Evolutionary conservation across 305 asterid genomes (phyloP).

Genomic region (Euphrasia arctica): DNA sequence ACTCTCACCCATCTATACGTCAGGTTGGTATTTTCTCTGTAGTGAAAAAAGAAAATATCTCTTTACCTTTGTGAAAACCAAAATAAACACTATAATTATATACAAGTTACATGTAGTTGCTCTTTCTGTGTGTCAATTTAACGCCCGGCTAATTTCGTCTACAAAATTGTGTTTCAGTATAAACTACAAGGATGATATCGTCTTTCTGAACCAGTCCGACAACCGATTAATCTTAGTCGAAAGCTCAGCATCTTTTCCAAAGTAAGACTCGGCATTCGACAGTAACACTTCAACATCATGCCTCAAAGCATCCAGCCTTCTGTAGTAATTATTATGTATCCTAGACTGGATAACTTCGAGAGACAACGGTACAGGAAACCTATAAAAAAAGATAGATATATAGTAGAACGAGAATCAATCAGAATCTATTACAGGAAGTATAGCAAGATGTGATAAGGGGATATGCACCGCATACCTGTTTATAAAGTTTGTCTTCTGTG

Average conservation of each 20-base stretch:
- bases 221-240: conserved; percentile 55
- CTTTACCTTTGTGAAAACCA: background rate
- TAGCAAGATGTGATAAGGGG: conserved; percentile 18
- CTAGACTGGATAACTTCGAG: conserved; percentile 68
- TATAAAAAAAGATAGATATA: conserved; percentile 32
- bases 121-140: conserved; percentile 10
- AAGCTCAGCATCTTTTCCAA: conserved; percentile 57
- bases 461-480: conserved; percentile 64
- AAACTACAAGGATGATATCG: conserved; percentile 49
- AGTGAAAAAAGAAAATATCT: conserved; percentile 7
- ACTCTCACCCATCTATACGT: no score
- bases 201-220: conserved; percentile 72
- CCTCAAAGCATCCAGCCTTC: conserved; percentile 78
- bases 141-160: conserved; percentile 40
- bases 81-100: conserved; percentile 12
- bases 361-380: conserved; percentile 92
- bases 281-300: conserved; percentile 80
- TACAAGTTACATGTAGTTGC: conserved; percentile 23
- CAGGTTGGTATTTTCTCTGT: conserved; percentile 13
- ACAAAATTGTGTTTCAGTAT: conserved; percentile 54
- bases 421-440: background rate
- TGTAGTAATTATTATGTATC: conserved; percentile 77
- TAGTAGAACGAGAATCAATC: background rate
- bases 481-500: conserved; percentile 61
- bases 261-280: conserved; percentile 56